Evolutionary conservation across 2,329 filamentous ascomycete species (phyloP).

Genomic region (Beauveria medogensis): DNA sequence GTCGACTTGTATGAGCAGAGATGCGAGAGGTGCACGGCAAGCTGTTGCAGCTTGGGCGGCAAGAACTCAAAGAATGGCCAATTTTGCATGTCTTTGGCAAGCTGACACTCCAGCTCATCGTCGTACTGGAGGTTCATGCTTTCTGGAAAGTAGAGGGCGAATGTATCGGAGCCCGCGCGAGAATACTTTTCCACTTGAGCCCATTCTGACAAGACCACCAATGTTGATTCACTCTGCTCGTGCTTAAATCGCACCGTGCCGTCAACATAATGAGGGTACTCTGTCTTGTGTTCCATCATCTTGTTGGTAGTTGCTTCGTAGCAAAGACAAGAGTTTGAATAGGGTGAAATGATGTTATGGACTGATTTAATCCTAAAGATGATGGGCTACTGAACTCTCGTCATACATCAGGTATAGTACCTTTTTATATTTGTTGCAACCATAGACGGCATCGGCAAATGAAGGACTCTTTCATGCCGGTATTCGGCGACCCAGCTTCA

Average conservation of each 20-base stretch:
- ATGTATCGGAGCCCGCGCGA: background rate
- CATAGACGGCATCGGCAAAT: too few relatives aligned
- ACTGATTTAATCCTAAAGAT: background rate
- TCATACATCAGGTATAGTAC: background rate
- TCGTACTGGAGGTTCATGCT: background rate
- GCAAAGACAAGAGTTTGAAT: background rate
- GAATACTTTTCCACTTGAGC: background rate
- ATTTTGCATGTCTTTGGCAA: background rate
- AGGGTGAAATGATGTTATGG: background rate
- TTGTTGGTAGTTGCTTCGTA: background rate
- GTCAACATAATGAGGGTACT: background rate
- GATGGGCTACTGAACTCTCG: background rate
- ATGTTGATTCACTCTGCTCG: background rate
- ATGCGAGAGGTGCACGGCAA: background rate
- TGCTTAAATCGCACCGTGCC: background rate
- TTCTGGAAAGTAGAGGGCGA: background rate
- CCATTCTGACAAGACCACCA: background rate
- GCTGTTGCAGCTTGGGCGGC: constrained; percentile 17
- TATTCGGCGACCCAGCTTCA: too few relatives aligned
- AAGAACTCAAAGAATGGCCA: constrained; percentile 31
- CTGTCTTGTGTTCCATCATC: background rate
- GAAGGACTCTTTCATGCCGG: too few relatives aligned
- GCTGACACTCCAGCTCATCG: background rate
- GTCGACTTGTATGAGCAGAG: background rate
- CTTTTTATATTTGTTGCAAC: too few relatives aligned